Percentiles rank a stretch among this genome's conserved stretches.
Conservation (phyloP, 140 eudicot species). For the Oenanthe javanica region DNA sequence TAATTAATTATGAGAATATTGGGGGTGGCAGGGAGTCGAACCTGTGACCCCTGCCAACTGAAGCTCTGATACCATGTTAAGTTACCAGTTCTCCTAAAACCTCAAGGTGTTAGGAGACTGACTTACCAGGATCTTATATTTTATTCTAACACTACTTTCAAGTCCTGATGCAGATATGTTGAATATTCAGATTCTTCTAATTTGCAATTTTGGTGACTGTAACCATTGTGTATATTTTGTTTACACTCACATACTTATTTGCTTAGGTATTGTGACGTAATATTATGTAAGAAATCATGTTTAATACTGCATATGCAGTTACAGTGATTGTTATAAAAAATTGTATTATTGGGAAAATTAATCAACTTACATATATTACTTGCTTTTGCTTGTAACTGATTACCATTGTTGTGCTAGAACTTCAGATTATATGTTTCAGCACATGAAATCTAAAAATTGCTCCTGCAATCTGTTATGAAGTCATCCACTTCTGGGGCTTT, state of each 20-base stretch:
- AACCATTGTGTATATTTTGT: not conserved
- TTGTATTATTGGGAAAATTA: not conserved
- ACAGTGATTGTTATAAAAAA: not conserved
- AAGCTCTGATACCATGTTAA: too few relatives aligned
- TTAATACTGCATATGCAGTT: not conserved
- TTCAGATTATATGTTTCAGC: not conserved
- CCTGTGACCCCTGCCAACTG: too few relatives aligned
- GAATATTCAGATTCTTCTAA: not conserved
- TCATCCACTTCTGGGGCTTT: not conserved
- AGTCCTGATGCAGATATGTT: not conserved
- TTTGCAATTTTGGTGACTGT: not conserved
- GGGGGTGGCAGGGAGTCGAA: too few relatives aligned
- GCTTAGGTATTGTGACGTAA: not conserved
- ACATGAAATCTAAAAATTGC: not conserved
- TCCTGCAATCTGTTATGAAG: not conserved
- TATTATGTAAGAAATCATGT: not conserved
- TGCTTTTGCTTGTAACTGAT: not conserved
- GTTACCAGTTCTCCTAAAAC: too few relatives aligned
- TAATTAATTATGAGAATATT: too few relatives aligned
- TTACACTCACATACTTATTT: not conserved
- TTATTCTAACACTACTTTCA: too few relatives aligned
- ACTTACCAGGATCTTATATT: too few relatives aligned
- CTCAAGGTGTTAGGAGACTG: too few relatives aligned
- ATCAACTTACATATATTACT: not conserved
- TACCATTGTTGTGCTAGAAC: not conserved